These are phyloP conservation scores for Pleurostoma richardsiae DNA, from an alignment of 2,329 filamentous ascomycete genomes.

Conservation along the genomic window DNA sequence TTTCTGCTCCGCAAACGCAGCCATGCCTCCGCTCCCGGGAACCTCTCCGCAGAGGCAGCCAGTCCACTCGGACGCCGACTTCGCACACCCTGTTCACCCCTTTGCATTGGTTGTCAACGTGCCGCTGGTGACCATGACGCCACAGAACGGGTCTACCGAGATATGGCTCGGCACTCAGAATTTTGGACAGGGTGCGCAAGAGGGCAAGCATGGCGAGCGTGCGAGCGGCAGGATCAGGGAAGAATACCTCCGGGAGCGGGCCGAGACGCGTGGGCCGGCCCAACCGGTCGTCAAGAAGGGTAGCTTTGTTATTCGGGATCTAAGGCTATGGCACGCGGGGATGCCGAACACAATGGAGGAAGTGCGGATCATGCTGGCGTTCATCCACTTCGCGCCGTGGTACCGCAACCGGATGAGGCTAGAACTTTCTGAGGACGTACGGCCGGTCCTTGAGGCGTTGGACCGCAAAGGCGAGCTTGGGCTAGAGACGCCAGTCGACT, in stretches of 20 bases:
- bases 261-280: constrained; percentile 31
- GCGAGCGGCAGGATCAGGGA: constrained; percentile 45
- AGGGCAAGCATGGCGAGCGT: constrained; percentile 43
- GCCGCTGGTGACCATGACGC: constrained; percentile 42
- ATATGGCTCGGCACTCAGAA: constrained; percentile 54
- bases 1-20: constrained; percentile 54
- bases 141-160: constrained; percentile 51
- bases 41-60: constrained; percentile 40
- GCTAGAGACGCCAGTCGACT: constrained; percentile 47
- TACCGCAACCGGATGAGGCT: constrained; percentile 53
- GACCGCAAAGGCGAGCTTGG: constrained; percentile 17
- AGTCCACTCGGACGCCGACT: constrained; percentile 56
- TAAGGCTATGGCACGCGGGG: constrained; percentile 59
- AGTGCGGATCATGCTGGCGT: constrained; percentile 53
- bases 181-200: constrained; percentile 31
- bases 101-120: constrained; percentile 53
- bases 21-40: constrained; percentile 43
- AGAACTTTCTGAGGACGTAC: constrained; percentile 45
- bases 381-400: constrained; percentile 55
- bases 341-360: constrained; percentile 51
- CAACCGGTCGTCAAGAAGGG: constrained; percentile 50
- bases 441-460: constrained; percentile 30
- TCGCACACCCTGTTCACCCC: constrained; percentile 45
- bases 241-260: constrained; percentile 30
- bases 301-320: constrained; percentile 51